Percentiles rank a stretch among this genome's conserved stretches.
Conservation (phyloP, 2,329 filamentous ascomycete species). For the Colletotrichum theobromicola region DNA sequence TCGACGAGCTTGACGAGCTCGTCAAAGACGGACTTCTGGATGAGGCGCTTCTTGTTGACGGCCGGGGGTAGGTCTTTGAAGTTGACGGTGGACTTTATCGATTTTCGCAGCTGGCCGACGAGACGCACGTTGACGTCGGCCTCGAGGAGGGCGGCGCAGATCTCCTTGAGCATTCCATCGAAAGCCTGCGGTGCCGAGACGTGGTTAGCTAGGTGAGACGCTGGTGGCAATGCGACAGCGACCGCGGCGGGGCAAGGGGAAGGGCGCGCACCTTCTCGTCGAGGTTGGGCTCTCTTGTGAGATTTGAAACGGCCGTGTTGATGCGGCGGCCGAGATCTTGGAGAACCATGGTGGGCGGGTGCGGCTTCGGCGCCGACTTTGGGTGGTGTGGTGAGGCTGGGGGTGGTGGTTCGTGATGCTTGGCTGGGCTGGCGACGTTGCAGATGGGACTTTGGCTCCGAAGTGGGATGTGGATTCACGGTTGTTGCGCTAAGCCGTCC, state of each 20-base stretch:
- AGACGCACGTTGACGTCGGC: conserved; percentile 97
- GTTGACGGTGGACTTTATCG: conserved; percentile 89
- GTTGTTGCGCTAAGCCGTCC: conserved; percentile 3
- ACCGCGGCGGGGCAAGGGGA: not conserved
- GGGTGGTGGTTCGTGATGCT: conserved; percentile 8
- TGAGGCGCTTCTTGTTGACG: conserved; percentile 97
- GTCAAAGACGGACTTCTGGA: conserved; percentile 97
- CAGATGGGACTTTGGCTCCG: conserved; percentile 21
- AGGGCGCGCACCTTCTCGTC: conserved; percentile 80
- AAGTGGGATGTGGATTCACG: conserved; percentile 13
- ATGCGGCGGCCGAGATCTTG: conserved; percentile 99
- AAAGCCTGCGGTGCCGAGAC: conserved; percentile 68
- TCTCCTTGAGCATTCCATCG: conserved; percentile 98
- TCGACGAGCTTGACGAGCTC: conserved; percentile 95
- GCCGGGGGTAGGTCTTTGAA: conserved; percentile 91
- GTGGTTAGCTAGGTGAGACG: not conserved
- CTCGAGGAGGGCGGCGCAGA: conserved; percentile 92
- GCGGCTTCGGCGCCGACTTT: conserved; percentile 24
- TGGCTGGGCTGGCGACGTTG: conserved; percentile 15
- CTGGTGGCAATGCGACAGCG: not conserved
- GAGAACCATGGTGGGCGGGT: conserved; percentile 77
- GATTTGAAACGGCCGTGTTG: conserved; percentile 92
- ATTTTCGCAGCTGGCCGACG: conserved; percentile 88
- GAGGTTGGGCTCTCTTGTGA: conserved; percentile 89
- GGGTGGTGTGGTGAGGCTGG: not conserved